A percentile compares a stretch with the other conserved stretches of the same genome.
Evolutionary conservation across 139 green algal species (phyloP).

Genomic region (Chlorella sorokiniana): DNA sequence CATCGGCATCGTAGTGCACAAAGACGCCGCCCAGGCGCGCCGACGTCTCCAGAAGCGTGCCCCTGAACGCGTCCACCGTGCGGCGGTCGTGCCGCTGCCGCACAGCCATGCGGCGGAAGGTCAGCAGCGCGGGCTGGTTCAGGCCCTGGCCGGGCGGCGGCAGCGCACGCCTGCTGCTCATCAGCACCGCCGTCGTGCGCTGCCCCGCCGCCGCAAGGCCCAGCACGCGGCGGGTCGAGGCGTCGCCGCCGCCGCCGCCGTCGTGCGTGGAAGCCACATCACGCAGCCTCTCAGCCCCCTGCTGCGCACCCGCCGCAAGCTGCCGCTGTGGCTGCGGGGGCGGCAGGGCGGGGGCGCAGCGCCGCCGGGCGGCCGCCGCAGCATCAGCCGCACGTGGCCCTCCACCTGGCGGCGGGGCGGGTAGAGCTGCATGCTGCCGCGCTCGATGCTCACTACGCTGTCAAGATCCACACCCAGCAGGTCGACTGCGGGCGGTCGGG

Average conservation of each 20-base stretch:
- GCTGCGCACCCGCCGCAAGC: too few relatives aligned
- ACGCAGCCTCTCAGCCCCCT: too few relatives aligned
- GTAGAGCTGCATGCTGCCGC: slow-evolving; percentile 39
- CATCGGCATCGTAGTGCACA: slow-evolving; percentile 45
- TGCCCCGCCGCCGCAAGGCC: not conserved
- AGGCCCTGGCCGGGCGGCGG: slow-evolving; percentile 33
- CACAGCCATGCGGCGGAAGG: slow-evolving; percentile 28
- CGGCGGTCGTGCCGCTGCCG: not conserved
- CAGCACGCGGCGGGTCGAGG: not conserved
- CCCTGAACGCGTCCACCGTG: slow-evolving; percentile 13
- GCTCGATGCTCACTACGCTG: slow-evolving; percentile 31
- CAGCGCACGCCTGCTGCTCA: not conserved
- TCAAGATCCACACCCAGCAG: slow-evolving; percentile 37
- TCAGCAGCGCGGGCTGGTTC: slow-evolving; percentile 46
- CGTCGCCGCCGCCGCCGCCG: not conserved
- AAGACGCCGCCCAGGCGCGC: slow-evolving; percentile 29
- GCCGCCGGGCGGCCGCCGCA: not conserved
- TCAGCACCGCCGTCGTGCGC: not conserved
- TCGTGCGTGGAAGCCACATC: too few relatives aligned
- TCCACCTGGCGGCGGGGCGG: not conserved
- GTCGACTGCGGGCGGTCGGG: slow-evolving; percentile 30
- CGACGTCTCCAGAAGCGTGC: slow-evolving; percentile 18
- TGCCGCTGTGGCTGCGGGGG: too few relatives aligned
- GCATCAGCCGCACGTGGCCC: not conserved
- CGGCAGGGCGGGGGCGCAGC: too few relatives aligned